Conservation (phyloP, 2,329 filamentous ascomycete species). For the Shiraia bambusicola region DNA sequence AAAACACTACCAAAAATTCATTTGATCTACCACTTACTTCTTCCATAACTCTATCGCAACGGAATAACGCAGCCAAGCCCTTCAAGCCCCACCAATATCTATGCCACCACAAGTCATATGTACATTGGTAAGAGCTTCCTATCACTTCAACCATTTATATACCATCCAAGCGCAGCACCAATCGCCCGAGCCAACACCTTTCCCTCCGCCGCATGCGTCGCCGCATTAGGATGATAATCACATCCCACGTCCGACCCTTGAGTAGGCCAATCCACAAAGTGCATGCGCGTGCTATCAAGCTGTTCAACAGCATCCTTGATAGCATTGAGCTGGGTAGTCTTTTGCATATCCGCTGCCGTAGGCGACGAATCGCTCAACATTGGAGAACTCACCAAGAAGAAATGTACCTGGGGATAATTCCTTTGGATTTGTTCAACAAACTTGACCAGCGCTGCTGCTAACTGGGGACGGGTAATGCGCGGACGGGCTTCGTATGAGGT, state of each 20-base stretch:
- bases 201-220: conserved; percentile 40
- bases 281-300: conserved; percentile 34
- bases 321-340: conserved; percentile 41
- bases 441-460: conserved; percentile 19
- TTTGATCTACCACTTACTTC: background rate
- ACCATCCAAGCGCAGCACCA: conserved; percentile 19
- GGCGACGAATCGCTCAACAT: conserved; percentile 47
- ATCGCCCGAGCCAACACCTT: conserved; percentile 25
- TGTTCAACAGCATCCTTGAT: conserved; percentile 39
- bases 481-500: conserved; percentile 10
- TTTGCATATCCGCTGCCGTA: conserved; percentile 40
- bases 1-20: too few species aligned
- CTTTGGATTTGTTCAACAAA: conserved; percentile 40
- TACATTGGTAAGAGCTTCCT: too few species aligned
- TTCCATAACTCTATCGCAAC: too few species aligned
- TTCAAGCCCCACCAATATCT: too few species aligned
- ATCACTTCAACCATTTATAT: background rate
- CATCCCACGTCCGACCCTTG: conserved; percentile 47
- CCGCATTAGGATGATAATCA: conserved; percentile 48
- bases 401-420: conserved; percentile 41
- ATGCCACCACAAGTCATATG: too few species aligned
- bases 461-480: conserved; percentile 8
- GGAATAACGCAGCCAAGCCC: too few species aligned
- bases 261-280: conserved; percentile 48
- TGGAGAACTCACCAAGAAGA: conserved; percentile 48